phyloP scores from a whole-genome alignment of 2,329 filamentous ascomycete species.

The Dendryphion nanum region DNA sequence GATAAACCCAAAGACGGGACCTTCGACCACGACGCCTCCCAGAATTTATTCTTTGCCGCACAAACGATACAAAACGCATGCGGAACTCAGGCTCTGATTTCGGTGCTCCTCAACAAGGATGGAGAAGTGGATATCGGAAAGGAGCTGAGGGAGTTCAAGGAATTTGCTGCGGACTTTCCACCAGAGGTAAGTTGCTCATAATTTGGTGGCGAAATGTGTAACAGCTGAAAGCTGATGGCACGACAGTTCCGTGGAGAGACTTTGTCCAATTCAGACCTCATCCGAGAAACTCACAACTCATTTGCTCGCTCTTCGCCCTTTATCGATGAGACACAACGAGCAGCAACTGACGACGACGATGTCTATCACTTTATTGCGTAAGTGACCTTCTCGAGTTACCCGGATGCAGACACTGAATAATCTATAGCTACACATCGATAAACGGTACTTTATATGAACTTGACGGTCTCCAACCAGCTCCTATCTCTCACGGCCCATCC shows the following conservation, averaged over 20 bases:
- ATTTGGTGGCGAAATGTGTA: background rate
- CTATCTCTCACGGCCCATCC: conserved; percentile 83
- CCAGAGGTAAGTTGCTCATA: conserved; percentile 42
- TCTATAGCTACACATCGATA: conserved; percentile 68
- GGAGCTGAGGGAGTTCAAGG: conserved; percentile 73
- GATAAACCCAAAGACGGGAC: conserved; percentile 74
- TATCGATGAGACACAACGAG: conserved; percentile 80
- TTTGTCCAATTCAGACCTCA: conserved; percentile 63
- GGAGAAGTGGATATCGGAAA: conserved; percentile 69
- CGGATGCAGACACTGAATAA: conserved; percentile 6
- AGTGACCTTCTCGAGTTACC: conserved; percentile 3
- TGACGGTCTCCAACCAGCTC: conserved; percentile 88
- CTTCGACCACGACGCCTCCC: conserved; percentile 73
- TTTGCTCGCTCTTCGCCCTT: conserved; percentile 90
- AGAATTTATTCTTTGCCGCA: conserved; percentile 85
- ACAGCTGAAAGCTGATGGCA: background rate
- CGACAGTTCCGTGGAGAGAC: conserved; percentile 66
- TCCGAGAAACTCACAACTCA: conserved; percentile 74
- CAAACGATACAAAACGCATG: conserved; percentile 99
- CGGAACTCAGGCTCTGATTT: conserved; percentile 91
- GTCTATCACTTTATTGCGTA: conserved; percentile 93
- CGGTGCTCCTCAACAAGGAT: conserved; percentile 84
- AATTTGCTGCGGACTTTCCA: conserved; percentile 83
- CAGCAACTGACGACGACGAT: conserved; percentile 74
- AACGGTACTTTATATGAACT: conserved; percentile 85